Evolutionary conservation across 2,329 filamentous ascomycete species (phyloP), one percentile per base, ranked within the genome.

Genomic region (Fusarium buxicola): DNA sequence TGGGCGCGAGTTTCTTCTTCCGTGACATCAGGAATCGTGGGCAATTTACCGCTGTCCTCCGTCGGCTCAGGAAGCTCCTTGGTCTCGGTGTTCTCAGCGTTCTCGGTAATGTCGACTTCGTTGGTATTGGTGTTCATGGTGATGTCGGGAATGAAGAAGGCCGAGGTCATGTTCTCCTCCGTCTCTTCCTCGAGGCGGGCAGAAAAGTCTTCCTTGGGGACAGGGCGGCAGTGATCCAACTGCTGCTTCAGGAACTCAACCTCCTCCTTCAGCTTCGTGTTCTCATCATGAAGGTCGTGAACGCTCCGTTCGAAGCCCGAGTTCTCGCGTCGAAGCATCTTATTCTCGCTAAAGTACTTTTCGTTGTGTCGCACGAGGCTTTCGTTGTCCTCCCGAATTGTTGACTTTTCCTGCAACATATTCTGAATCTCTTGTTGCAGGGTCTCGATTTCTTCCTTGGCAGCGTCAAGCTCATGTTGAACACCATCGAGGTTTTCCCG

Each of bases 61-160:
- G 75, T 75, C 43, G 74, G 58, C 35, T 76, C 75, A 3, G 70
- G 71, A 30, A 73, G 56, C 5, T 77, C 73, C 44, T 70, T 70
- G 3, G 71, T 73, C 43, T 73, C 71, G 5, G 73, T 75, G 55
- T 69, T 72, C 55, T 79, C 75, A 8, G 50, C 73, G 21, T 72
- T 68, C 18, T 76, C 74, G 9, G 47, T 46, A 24, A 50, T 54
- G 13, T 66, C 63, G 11, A 60, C 50, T 8, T 63, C 63, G 8
- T 53, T 48, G 7, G 63, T 64, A 50, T 80, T 78, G 5, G 75
- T 77, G 52, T 83, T 79, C 30, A 85, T 76, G 3, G 84, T 86
- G 59, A 86, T 86, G 60, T 87, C 84, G 18, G 84, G 83, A 54
- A 86, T 76, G 64, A 86, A 85, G 65, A 86, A 82, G 4, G 82